Conservation (phyloP, 192 early-diverging fungal genomes). For the Entomortierella beljakovae region DNA sequence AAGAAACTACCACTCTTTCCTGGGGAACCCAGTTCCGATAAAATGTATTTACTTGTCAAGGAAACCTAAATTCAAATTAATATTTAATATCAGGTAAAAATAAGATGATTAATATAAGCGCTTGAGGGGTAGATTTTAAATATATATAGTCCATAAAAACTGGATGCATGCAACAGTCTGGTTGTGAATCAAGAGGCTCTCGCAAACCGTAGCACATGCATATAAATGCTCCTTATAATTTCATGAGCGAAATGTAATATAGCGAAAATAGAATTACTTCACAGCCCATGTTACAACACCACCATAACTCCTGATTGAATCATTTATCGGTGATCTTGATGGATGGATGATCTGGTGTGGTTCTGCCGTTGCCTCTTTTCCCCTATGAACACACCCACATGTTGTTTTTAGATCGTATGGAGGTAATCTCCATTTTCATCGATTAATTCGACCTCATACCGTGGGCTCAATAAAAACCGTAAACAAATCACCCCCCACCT, state of each 20-base stretch:
- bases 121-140: not conserved
- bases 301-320: slow-evolving; percentile 2
- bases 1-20: slow-evolving; percentile 98
- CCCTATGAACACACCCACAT: too few relatives aligned
- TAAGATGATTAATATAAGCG: not conserved
- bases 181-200: slow-evolving; percentile 1
- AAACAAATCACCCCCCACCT: too few relatives aligned
- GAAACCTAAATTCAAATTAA: slow-evolving; percentile 73
- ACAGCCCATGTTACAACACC: not conserved
- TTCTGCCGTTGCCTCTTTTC: not conserved
- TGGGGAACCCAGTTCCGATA: slow-evolving; percentile 93
- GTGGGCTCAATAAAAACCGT: slow-evolving; percentile 2
- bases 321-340: not conserved
- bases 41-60: slow-evolving; percentile 95
- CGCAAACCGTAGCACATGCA: slow-evolving; percentile 16
- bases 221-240: not conserved
- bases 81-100: not conserved
- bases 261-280: slow-evolving; percentile 27
- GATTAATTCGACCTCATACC: not conserved
- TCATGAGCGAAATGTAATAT: slow-evolving; percentile 19
- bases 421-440: too few relatives aligned
- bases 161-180: not conserved
- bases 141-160: too few relatives aligned
- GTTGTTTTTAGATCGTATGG: too few relatives aligned
- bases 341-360: not conserved